A percentile compares a stretch with the other conserved stretches of the same genome.
Evolutionary conservation across 805 yeast species (phyloP).

Genomic region (Komagataella kurtzmanii): DNA sequence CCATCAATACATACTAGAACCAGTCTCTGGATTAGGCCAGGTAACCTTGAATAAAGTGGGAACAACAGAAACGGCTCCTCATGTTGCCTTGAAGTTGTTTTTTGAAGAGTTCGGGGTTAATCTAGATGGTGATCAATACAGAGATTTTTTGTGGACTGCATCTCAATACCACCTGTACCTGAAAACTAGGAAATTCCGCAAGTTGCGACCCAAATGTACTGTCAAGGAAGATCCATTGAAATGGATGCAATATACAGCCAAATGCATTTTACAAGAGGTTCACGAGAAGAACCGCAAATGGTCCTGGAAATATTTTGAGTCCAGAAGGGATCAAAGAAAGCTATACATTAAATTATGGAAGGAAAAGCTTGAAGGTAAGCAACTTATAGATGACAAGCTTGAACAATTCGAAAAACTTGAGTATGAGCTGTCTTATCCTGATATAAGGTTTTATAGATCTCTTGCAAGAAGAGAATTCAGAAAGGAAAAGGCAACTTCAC

Average conservation of each 20-base stretch:
- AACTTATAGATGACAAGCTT: conserved; percentile 15
- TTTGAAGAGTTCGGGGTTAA: conserved; percentile 87
- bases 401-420: conserved; percentile 40
- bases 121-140: conserved; percentile 74
- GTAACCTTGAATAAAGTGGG: conserved; percentile 71
- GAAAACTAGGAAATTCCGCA: conserved; percentile 64
- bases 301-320: conserved; percentile 77
- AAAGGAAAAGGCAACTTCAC: conserved; percentile 29
- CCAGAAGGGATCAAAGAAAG: conserved; percentile 59
- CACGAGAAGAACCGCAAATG: conserved; percentile 70
- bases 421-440: conserved; percentile 51
- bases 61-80: conserved; percentile 54
- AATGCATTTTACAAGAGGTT: conserved; percentile 64
- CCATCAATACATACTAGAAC: conserved; percentile 56
- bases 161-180: conserved; percentile 70
- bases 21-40: conserved; percentile 83
- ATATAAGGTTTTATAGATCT: conserved; percentile 74
- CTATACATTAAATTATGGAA: conserved; percentile 61
- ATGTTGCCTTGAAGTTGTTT: conserved; percentile 57
- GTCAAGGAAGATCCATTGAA: conserved; percentile 51
- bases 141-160: conserved; percentile 68
- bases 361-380: conserved; percentile 26
- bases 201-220: conserved; percentile 46
- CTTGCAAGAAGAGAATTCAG: conserved; percentile 57
- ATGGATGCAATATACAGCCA: conserved; percentile 77